Base-by-base conservation (phyloP, 179 eudicot genomes). In the Beta macrorhiza region DNA sequence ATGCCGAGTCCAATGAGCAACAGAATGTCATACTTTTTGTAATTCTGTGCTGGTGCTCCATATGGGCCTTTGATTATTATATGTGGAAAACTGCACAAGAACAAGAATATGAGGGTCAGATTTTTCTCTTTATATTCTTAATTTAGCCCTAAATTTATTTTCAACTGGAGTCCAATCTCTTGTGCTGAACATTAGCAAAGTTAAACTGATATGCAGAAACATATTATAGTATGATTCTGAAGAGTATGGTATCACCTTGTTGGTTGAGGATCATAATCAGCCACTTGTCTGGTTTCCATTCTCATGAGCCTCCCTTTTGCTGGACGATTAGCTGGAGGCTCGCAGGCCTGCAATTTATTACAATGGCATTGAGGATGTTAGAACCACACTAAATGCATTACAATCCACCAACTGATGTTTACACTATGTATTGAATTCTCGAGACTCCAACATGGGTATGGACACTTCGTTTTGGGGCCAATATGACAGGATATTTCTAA, bases 21-120 rank as follows among this genome's bases (percentile, higher is more conserved):
- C 25, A 96, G 90, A 19, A 91, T 88, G 84, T 94, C 98, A 53
- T 90, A 96, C 79, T 94, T 89, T 74, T 89, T 90, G 87, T 91
- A 96, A 82, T 89, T 87, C 77, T 96, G 99, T 68, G 98, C 96
- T 20, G 99, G 99, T 58, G 99, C 99, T 63, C 99, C 99, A 61
- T 91, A 94, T 59, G 99, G 97, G 19, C 99, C 99, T 85, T 92
- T 92, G 78, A 96, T 89, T 77, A 90, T 76, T 49, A 96, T 87
- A 75, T 57, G 89, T 55, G 99, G 99, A 81, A 88, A 91, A 37
- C 98, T 96, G 89, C 79, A 64, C 44, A 42, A 49, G 72, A 22
- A 76, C 45, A 49, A 17, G 10, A 52, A 5, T 42, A 25, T 65
- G 25, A 78, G 73, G 55, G 32, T 59, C 11, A 72, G 53, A 49